A percentile compares a stretch with the other conserved stretches of the same genome.
Evolutionary conservation across 805 yeast species (phyloP).

Genomic region (Cyberlindnera mrakii): DNA sequence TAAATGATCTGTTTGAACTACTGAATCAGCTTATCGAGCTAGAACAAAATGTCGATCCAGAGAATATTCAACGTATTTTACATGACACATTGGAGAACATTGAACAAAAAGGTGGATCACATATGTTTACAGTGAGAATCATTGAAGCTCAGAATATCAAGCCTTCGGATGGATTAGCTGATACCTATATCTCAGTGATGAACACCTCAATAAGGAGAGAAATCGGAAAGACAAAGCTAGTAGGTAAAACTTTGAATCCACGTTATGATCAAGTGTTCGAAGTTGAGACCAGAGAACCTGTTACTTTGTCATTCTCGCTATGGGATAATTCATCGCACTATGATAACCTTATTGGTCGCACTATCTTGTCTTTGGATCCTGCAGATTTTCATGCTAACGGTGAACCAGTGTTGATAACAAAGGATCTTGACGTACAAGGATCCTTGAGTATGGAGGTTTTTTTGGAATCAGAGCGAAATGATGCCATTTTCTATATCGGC

Average conservation of each 20-base stretch:
- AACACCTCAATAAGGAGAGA: constrained; percentile 49
- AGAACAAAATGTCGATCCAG: constrained; percentile 56
- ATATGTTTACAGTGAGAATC: constrained; percentile 58
- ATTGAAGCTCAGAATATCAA: constrained; percentile 57
- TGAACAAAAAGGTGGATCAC: constrained; percentile 29
- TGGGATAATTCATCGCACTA: constrained; percentile 59
- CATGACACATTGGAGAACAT: constrained; percentile 6
- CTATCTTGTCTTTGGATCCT: constrained; percentile 56
- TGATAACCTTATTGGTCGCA: constrained; percentile 63
- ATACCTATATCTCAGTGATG: constrained; percentile 56
- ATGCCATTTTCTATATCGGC: constrained; percentile 78
- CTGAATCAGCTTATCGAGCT: constrained; percentile 41
- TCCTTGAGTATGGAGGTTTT: constrained; percentile 58
- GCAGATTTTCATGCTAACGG: constrained; percentile 60
- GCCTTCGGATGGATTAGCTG: constrained; percentile 40
- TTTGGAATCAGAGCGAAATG: constrained; percentile 73
- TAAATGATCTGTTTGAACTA: constrained; percentile 59
- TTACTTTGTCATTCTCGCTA: constrained; percentile 46
- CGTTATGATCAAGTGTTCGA: constrained; percentile 89
- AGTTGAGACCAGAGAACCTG: constrained; percentile 31
- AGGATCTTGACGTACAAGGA: constrained; percentile 63
- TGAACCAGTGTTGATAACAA: constrained; percentile 50
- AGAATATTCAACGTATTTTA: constrained; percentile 33
- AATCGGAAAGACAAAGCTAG: constrained; percentile 64
- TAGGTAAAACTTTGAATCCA: constrained; percentile 59